phyloP scores from a whole-genome alignment of 1,139 yeast species.

The Nadsonia starkeyi-henricii region DNA sequence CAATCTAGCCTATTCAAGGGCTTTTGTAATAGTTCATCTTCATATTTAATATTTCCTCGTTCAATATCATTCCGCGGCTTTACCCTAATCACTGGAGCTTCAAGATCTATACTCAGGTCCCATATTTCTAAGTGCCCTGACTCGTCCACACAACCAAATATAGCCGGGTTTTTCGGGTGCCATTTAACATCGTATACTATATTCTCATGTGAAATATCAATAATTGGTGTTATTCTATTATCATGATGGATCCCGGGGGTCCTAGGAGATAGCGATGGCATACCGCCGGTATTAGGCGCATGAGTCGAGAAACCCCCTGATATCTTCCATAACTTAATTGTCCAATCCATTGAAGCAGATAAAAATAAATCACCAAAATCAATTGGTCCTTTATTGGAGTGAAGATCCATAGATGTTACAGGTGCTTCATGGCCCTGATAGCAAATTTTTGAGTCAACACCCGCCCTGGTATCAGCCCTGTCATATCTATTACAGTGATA shows the following conservation, averaged over 20 bases:
- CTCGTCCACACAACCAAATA: conserved; percentile 38
- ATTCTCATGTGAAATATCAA: conserved; percentile 21
- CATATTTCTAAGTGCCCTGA: conserved; percentile 38
- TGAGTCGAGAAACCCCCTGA: neutral
- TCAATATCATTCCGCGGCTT: conserved; percentile 10
- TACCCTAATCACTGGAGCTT: conserved; percentile 27
- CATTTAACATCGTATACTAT: conserved; percentile 31
- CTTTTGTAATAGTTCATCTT: conserved; percentile 7
- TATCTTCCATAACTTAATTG: conserved; percentile 27
- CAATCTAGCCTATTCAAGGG: conserved; percentile 21
- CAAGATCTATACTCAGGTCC: conserved; percentile 33
- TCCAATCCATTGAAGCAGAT: conserved; percentile 31
- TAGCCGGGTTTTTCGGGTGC: conserved; percentile 30
- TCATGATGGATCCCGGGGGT: neutral
- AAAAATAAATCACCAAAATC: conserved; percentile 24
- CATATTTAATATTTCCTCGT: neutral
- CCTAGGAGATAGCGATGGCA: no score
- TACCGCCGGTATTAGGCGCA: no score
- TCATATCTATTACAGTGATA: conserved; percentile 29
- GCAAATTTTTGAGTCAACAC: conserved; percentile 19
- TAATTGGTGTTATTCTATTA: conserved; percentile 8
- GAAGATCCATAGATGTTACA: conserved; percentile 23
- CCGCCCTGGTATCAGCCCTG: conserved; percentile 23
- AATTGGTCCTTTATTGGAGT: conserved; percentile 18
- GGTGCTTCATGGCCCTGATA: conserved; percentile 27